These are phyloP conservation scores for Debaryomycetaceae sp. DNA, from an alignment of 1,139 yeast genomes.

Conservation along the genomic window DNA sequence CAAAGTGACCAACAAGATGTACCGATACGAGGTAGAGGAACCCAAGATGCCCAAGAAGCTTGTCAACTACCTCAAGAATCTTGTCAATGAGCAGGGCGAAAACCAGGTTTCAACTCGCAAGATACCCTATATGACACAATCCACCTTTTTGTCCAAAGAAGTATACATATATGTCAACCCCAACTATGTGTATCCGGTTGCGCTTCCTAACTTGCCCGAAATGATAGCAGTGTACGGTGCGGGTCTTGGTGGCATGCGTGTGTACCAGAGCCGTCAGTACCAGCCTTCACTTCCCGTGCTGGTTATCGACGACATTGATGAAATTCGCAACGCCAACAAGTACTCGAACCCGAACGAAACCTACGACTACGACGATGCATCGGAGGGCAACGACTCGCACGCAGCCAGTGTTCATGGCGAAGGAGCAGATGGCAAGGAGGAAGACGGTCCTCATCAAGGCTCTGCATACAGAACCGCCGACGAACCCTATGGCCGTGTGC, in stretches of 20 bases:
- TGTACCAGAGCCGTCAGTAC: constrained; percentile 44
- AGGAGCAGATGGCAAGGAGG: constrained; percentile 5
- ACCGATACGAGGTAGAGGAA: constrained; percentile 84
- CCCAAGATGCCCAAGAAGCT: constrained; percentile 51
- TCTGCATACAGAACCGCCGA: constrained; percentile 36
- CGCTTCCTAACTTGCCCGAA: constrained; percentile 59
- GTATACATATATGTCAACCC: constrained; percentile 48
- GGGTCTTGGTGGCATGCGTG: constrained; percentile 53
- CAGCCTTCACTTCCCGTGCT: constrained; percentile 64
- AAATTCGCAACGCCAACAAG: constrained; percentile 39
- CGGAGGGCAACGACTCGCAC: constrained; percentile 11
- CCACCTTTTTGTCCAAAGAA: constrained; percentile 38
- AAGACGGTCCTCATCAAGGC: neutral
- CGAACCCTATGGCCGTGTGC: constrained; percentile 47
- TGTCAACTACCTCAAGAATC: constrained; percentile 30
- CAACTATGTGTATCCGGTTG: constrained; percentile 46
- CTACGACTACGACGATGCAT: constrained; percentile 29
- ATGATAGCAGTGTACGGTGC: constrained; percentile 60
- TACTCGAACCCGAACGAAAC: constrained; percentile 30
- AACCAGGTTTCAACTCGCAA: constrained; percentile 30
- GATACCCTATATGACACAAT: constrained; percentile 43
- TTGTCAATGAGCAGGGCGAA: constrained; percentile 39
- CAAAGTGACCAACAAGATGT: constrained; percentile 64
- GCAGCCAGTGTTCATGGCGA: constrained; percentile 10
- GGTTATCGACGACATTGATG: constrained; percentile 62